Evolutionary conservation across 2,329 filamentous ascomycete species (phyloP).

Genomic region (Clonostachys sp.): DNA sequence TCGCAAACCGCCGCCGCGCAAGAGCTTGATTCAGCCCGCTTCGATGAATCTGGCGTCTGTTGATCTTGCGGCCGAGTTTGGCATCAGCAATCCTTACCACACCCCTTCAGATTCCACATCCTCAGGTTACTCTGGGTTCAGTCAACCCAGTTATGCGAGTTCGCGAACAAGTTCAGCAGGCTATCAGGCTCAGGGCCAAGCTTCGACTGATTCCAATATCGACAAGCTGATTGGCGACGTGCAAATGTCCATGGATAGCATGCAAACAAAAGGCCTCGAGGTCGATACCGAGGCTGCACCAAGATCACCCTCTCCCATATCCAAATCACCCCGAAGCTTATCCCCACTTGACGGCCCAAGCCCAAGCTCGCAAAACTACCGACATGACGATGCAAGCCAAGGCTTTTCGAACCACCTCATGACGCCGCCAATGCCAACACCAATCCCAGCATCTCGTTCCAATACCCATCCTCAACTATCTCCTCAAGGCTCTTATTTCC

Average conservation of each 20-base stretch:
- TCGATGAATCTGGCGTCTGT: conserved; percentile 34
- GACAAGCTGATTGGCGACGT: conserved; percentile 52
- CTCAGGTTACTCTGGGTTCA: conserved; percentile 59
- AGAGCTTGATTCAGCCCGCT: conserved; percentile 37
- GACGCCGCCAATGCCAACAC: background rate
- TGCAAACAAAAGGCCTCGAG: conserved; percentile 18
- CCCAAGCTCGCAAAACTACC: background rate
- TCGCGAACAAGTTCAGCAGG: conserved; percentile 45
- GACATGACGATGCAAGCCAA: background rate
- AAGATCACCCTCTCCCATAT: conserved; percentile 13
- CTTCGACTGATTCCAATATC: conserved; percentile 41
- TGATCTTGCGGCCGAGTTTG: conserved; percentile 57
- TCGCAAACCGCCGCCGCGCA: conserved; percentile 47
- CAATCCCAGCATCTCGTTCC: background rate
- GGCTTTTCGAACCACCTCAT: background rate
- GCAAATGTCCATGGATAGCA: conserved; percentile 40
- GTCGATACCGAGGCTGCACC: conserved; percentile 22
- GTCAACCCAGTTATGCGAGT: conserved; percentile 53
- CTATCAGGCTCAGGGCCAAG: conserved; percentile 25
- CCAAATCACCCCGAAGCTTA: conserved; percentile 17
- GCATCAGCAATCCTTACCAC: conserved; percentile 60
- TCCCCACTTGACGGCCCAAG: conserved; percentile 8
- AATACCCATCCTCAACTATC: background rate
- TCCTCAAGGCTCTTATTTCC: background rate
- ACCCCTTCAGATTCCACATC: conserved; percentile 59